Conservation (phyloP, 2,329 filamentous ascomycete genomes). For the Esteya vermicola region DNA sequence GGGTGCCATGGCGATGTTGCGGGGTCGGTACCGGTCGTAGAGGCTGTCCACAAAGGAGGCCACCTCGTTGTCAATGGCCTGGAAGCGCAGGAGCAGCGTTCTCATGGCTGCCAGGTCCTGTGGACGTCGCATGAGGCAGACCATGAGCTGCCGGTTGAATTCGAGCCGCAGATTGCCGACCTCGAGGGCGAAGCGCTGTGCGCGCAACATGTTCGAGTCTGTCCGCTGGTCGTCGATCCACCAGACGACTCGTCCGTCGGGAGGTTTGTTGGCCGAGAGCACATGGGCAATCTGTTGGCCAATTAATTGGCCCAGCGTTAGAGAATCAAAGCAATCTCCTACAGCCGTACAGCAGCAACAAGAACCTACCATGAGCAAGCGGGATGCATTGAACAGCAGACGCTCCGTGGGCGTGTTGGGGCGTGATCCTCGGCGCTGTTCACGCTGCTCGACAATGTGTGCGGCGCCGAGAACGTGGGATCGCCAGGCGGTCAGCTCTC, state of each 20-base stretch:
- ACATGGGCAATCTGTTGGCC: constrained; percentile 36
- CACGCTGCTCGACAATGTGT: constrained; percentile 44
- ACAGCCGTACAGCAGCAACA: no score
- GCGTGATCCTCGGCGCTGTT: constrained; percentile 42
- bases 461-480: constrained; percentile 49
- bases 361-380: constrained; percentile 39
- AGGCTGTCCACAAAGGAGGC: constrained; percentile 34
- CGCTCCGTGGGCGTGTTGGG: constrained; percentile 36
- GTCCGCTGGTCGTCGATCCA: constrained; percentile 39
- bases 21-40: constrained; percentile 33
- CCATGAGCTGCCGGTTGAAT: constrained; percentile 31
- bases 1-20: constrained; percentile 42
- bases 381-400: constrained; percentile 42
- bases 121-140: constrained; percentile 27
- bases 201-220: constrained; percentile 30
- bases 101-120: constrained; percentile 37
- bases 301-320: constrained; percentile 1
- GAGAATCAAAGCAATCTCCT: no score
- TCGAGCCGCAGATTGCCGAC: constrained; percentile 42
- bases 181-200: constrained; percentile 37
- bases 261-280: constrained; percentile 33
- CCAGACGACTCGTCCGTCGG: constrained; percentile 41
- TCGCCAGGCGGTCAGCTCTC: constrained; percentile 43
- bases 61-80: constrained; percentile 37
- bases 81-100: constrained; percentile 35